A percentile compares a stretch with the other conserved stretches of the same genome.
Evolutionary conservation across 192 early-diverging fungal species (phyloP).

Genomic region (Umbelopsis isabellina): DNA sequence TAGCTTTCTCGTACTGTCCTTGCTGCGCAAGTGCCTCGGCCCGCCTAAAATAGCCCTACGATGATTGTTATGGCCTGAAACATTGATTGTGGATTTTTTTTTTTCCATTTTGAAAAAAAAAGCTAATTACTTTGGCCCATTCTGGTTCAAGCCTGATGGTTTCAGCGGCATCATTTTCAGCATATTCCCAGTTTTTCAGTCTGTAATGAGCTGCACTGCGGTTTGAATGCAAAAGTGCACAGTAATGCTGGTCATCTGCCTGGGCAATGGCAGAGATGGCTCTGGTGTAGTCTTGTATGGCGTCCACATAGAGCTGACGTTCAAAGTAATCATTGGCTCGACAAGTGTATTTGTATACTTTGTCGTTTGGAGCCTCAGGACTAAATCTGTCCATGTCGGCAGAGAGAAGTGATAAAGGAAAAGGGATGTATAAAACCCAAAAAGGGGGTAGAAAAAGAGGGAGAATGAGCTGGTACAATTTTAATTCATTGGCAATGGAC

Average conservation of each 20-base stretch:
- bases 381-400: slow-evolving; percentile 4
- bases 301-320: slow-evolving; percentile 51
- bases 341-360: slow-evolving; percentile 26
- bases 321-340: slow-evolving; percentile 61
- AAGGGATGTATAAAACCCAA: neutral
- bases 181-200: slow-evolving; percentile 23
- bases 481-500: slow-evolving; percentile 1
- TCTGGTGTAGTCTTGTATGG: slow-evolving; percentile 47
- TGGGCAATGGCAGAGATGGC: slow-evolving; percentile 36
- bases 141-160: slow-evolving; percentile 35
- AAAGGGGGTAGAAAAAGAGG: slow-evolving; percentile 14
- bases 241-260: slow-evolving; percentile 40
- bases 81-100: too few relatives aligned
- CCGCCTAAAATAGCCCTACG: slow-evolving; percentile 63
- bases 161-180: slow-evolving; percentile 34
- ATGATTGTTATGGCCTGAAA: slow-evolving; percentile 3
- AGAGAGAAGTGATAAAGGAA: neutral
- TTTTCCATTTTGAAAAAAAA: too few relatives aligned
- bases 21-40: slow-evolving; percentile 61
- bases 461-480: neutral
- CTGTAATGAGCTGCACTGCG: slow-evolving; percentile 33
- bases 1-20: slow-evolving; percentile 52
- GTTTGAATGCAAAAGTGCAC: slow-evolving; percentile 43
- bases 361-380: slow-evolving; percentile 33
- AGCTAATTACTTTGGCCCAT: slow-evolving; percentile 40